phyloP scores from a whole-genome alignment of 2,329 filamentous ascomycete genomes.

The Colletotrichum lindemuthianum region DNA sequence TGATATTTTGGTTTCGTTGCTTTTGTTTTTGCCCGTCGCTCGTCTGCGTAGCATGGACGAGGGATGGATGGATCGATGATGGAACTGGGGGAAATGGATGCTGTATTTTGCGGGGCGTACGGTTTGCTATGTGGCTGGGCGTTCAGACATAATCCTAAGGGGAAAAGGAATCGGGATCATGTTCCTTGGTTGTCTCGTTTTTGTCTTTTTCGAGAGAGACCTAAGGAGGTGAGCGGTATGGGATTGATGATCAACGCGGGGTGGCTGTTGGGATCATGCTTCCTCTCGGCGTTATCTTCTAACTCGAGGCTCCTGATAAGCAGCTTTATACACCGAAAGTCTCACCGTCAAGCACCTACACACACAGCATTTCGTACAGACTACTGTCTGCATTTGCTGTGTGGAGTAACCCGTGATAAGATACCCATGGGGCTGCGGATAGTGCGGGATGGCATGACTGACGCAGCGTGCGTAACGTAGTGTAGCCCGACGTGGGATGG shows the following conservation, averaged over 20 bases:
- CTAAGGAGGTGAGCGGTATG: conserved; percentile 3
- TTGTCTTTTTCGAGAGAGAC: background rate
- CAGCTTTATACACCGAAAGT: no score
- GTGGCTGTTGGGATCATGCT: conserved; percentile 23
- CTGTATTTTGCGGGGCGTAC: conserved; percentile 24
- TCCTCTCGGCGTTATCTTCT: no score
- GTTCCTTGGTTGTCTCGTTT: conserved; percentile 10
- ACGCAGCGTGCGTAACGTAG: no score
- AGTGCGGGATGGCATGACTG: background rate
- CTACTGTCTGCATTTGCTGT: no score
- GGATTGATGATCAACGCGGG: conserved; percentile 27
- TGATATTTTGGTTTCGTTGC: conserved; percentile 17
- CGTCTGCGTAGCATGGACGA: conserved; percentile 3
- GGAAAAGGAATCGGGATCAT: no score
- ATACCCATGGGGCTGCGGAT: background rate
- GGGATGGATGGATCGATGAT: conserved; percentile 7
- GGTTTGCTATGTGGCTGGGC: background rate
- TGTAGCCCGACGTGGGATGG: background rate
- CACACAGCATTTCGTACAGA: no score
- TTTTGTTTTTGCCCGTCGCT: conserved; percentile 8
- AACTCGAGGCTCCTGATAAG: no score
- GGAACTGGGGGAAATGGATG: conserved; percentile 7
- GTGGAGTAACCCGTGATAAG: no score
- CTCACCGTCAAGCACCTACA: no score
- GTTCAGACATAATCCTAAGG: background rate